Evolutionary conservation across 345 rosid species (phyloP), one percentile per base, ranked within the genome.

Genomic region (Physaria fendleri): DNA sequence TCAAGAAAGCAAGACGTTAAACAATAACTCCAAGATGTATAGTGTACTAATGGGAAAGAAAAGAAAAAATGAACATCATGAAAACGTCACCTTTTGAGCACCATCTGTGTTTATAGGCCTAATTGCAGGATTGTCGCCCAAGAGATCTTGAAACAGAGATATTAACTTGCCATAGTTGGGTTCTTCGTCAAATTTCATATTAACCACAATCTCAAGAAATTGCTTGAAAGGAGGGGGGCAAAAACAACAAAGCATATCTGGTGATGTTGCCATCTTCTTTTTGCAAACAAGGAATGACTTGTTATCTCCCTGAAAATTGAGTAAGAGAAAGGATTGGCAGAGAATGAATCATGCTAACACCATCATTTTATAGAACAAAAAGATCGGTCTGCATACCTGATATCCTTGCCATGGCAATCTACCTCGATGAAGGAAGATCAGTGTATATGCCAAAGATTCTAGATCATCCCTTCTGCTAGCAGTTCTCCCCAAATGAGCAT

Each of bases 341-440:
- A 63, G 40, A 49, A 40, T 27, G 45, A 40, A 62, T 3, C 5
- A 48, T 17, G 45, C 28, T 47, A 46, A 30, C 17, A 33, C 64
- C 17, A 41, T 60, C 32, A 49, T 13, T 29, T 35, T 41, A 52
- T 17, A 48, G 23, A 64, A 40, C 5, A 41, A 35, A 43, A 54
- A 35, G 21, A 29, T 46, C 59, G 38, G 52, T 42, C 59, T 49
- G 33, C 23, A 43, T 69, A 87, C 99, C 96, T 89, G 95, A 80
- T 85, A 93, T 37, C 99, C 99, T 73, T 93, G 99, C 99, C 99
- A 93, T 7, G 99, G 99, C 69, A 93, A 82, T 63, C 99, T 85
- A 46, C 97, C 99, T 38, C 86, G 82, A 62, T 85, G 94, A 42
- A 93, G 88, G 59, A 93, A 93, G 65, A 93, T 83, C 32, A 93